phyloP scores from a whole-genome alignment of 129 eudicot genomes.

The Logfia minima region DNA sequence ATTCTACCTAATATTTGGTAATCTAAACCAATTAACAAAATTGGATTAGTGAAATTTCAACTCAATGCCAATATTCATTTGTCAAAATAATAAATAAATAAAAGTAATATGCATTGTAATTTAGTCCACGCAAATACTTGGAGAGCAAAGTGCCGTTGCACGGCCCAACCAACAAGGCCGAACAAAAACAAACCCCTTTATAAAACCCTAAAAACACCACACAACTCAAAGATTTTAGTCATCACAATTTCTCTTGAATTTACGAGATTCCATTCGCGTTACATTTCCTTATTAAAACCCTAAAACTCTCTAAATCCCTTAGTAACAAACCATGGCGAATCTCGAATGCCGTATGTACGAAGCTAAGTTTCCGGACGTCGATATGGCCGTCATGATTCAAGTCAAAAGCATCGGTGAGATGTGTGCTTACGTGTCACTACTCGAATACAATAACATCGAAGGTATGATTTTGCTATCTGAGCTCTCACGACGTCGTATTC shows the following conservation, averaged over 20 bases:
- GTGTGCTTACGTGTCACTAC: slow-evolving; percentile 87
- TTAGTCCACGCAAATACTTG: background rate
- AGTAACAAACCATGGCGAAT: slow-evolving; percentile 52
- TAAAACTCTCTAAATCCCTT: background rate
- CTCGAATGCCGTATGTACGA: slow-evolving; percentile 98
- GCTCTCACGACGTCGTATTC: slow-evolving; percentile 91
- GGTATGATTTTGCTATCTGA: slow-evolving; percentile 88
- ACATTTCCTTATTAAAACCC: slow-evolving; percentile 13
- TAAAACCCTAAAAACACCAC: slow-evolving; percentile 23
- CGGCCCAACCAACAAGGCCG: slow-evolving; percentile 4
- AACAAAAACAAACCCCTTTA: slow-evolving; percentile 19
- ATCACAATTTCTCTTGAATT: slow-evolving; percentile 14
- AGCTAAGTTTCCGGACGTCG: slow-evolving; percentile 74
- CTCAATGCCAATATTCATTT: too few relatives aligned
- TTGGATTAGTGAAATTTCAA: too few relatives aligned
- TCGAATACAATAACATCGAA: slow-evolving; percentile 94
- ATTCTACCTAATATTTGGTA: too few relatives aligned
- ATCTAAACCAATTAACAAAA: too few relatives aligned
- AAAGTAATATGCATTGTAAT: too few relatives aligned
- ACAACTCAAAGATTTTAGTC: slow-evolving; percentile 3
- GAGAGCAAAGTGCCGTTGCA: background rate
- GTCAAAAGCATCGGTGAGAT: slow-evolving; percentile 87
- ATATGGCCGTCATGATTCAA: slow-evolving; percentile 91
- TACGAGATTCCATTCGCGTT: slow-evolving; percentile 1
- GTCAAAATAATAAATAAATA: too few relatives aligned